phyloP scores from a whole-genome alignment of 1,139 yeast genomes.

The Starmera stellimalicola region DNA sequence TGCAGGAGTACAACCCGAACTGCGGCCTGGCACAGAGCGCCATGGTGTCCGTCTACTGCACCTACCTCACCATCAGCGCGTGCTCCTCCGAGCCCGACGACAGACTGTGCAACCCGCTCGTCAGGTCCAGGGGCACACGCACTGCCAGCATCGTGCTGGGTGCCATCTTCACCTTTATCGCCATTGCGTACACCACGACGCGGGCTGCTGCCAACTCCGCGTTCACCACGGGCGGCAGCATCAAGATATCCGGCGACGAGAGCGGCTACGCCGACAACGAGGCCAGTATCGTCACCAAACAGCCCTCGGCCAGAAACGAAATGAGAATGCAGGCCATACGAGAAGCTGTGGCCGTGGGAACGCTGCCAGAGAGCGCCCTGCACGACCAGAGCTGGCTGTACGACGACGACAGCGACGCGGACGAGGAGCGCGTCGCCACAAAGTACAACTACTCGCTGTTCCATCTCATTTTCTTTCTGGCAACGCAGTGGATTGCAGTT shows the following conservation, averaged over 20 bases:
- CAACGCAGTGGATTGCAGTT: conserved; percentile 96
- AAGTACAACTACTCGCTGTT: conserved; percentile 84
- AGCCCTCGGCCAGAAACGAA: conserved; percentile 55
- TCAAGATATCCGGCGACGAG: conserved; percentile 27
- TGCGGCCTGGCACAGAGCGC: conserved; percentile 97
- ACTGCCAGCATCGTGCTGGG: conserved; percentile 85
- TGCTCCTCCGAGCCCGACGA: conserved; percentile 97
- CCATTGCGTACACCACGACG: conserved; percentile 95
- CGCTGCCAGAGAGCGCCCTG: conserved; percentile 87
- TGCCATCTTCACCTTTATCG: conserved; percentile 86
- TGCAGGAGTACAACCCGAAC: conserved; percentile 88
- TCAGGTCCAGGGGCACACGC: conserved; percentile 83
- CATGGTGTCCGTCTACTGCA: conserved; percentile 90
- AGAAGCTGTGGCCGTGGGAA: conserved; percentile 92
- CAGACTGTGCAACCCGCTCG: conserved; percentile 79
- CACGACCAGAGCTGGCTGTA: conserved; percentile 56
- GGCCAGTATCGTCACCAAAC: conserved; percentile 33
- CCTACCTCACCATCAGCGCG: conserved; percentile 87
- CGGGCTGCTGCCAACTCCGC: conserved; percentile 86
- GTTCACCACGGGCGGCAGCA: conserved; percentile 31
- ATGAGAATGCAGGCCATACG: conserved; percentile 83
- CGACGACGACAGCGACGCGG: conserved; percentile 32
- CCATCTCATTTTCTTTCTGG: conserved; percentile 86
- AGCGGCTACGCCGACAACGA: conserved; percentile 6
- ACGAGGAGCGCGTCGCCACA: conserved; percentile 48